phyloP scores from a whole-genome alignment of 179 eudicot species.

The Beta macrorhiza region DNA sequence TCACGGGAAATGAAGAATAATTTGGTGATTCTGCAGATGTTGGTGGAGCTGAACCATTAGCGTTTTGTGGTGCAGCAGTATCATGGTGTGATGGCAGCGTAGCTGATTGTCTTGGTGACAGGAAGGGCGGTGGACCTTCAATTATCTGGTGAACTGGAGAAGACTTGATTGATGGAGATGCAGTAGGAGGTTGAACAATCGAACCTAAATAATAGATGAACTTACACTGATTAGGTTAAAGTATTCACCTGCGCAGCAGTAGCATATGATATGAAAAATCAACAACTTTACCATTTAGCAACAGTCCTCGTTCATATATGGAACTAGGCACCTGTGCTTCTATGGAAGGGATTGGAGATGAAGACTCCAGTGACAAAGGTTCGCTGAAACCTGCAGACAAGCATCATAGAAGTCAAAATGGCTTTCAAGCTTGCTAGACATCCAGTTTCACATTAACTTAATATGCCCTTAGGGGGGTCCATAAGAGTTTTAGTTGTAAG shows the following conservation, averaged over 20 bases:
- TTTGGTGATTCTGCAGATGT: slow-evolving; percentile 3
- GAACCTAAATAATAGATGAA: slow-evolving; percentile 28
- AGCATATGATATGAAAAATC: slow-evolving; percentile 6
- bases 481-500: background rate
- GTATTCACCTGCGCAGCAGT: background rate
- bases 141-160: slow-evolving; percentile 35
- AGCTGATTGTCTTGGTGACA: slow-evolving; percentile 36
- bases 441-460: background rate
- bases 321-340: slow-evolving; percentile 35
- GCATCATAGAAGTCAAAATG: background rate
- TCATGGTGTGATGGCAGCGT: slow-evolving; percentile 12
- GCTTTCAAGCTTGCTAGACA: background rate
- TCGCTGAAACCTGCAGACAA: slow-evolving; percentile 31
- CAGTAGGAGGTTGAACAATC: slow-evolving; percentile 32
- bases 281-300: slow-evolving; percentile 36
- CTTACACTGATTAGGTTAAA: background rate
- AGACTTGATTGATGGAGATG: slow-evolving; percentile 34
- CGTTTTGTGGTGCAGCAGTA: slow-evolving; percentile 21
- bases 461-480: background rate
- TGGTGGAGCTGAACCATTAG: slow-evolving; percentile 28
- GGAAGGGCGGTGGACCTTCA: slow-evolving; percentile 31
- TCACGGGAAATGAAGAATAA: slow-evolving; percentile 14
- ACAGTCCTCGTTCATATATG: slow-evolving; percentile 34
- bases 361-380: slow-evolving; percentile 31
- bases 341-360: slow-evolving; percentile 32